Percentiles rank a stretch among this genome's conserved stretches.
These are phyloP conservation scores for Penicillium waksmanii DNA, from an alignment of 495 filamentous ascomycete genomes.

Conservation along the genomic window DNA sequence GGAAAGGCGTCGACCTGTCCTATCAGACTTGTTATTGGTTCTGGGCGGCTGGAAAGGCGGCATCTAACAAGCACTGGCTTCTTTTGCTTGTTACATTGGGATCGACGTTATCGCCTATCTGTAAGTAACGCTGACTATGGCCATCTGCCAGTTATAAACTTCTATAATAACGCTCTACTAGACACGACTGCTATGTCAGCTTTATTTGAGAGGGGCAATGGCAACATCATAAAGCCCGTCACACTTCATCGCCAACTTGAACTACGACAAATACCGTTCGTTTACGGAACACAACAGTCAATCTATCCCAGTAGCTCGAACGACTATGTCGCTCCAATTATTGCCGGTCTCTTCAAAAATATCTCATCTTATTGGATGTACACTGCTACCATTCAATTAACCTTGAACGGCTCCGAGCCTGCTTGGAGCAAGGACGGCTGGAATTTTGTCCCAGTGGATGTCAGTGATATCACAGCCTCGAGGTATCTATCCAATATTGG, in stretches of 20 bases:
- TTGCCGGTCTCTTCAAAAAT: conserved; percentile 18
- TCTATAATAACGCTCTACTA: conserved; percentile 16
- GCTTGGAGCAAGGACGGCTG: conserved; percentile 42
- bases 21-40: conserved; percentile 38
- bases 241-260: conserved; percentile 21
- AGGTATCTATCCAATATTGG: not conserved
- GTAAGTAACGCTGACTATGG: conserved; percentile 25
- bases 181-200: conserved; percentile 45
- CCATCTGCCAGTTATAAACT: too few relatives aligned
- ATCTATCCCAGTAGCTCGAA: conserved; percentile 8
- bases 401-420: conserved; percentile 35
- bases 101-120: conserved; percentile 31
- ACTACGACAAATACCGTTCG: conserved; percentile 21
- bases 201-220: conserved; percentile 29
- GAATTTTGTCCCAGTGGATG: conserved; percentile 36
- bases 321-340: conserved; percentile 11
- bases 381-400: conserved; percentile 34
- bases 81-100: conserved; percentile 35
- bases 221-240: conserved; percentile 13
- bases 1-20: conserved; percentile 26
- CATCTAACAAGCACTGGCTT: conserved; percentile 35
- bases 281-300: conserved; percentile 9
- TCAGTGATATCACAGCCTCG: not conserved
- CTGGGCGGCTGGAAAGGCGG: conserved; percentile 34
- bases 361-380: conserved; percentile 34